Evolutionary conservation across 208 protist genomes (phyloP), one percentile per base, ranked within the genome.

Genomic region (Trypanosoma platydactyli): DNA sequence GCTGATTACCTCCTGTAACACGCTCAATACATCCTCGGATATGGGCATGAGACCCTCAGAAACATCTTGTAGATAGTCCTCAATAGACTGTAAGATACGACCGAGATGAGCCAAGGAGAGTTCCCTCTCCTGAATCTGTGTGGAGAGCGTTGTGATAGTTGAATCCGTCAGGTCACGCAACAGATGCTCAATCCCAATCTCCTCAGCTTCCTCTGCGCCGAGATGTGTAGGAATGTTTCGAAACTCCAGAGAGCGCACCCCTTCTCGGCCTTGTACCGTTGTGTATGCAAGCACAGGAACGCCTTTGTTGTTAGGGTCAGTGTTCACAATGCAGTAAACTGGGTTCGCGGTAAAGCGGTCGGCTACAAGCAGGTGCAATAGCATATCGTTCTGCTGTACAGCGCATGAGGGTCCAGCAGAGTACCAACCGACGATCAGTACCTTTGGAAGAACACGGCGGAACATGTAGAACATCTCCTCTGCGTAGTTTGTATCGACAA

Each of bases 181-280:
- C 40, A 99, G 88, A 81, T 99, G 98, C 79, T 99, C 99, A 22
- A 99, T 98, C 63, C 99, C 99, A 55, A 99, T 98, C 76, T 99
- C 98, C 83, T 99, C 99, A 42, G 98, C 98, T 78, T 99, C 97
- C 53, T 98, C 79, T 25, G 98, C 97, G 20, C 97, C 97, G 16
- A 99, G 97, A 66, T 91, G 85, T 22, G 93, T 96, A 2, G 87
- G 80, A 42, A 96, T 90, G 76, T 97, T 94, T 67, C 86, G 86
- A 73, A 96, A 97, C 75, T 94, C 87, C 35, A 96, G 65, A 53
- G 87, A 80, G 22, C 84, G 88, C 48, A 76, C 40, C 73, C 88
- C 84, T 41, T 92, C 82, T 53, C 83, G 80, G 27, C 80, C 88
- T 56, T 94, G 86, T 27, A 93, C 85, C n/a, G 90, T 92, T 20